Percentiles rank a stretch among this genome's conserved stretches.
These are phyloP conservation scores for Cercospora zeina DNA, from an alignment of 2,329 filamentous ascomycete genomes.

Conservation along the genomic window DNA sequence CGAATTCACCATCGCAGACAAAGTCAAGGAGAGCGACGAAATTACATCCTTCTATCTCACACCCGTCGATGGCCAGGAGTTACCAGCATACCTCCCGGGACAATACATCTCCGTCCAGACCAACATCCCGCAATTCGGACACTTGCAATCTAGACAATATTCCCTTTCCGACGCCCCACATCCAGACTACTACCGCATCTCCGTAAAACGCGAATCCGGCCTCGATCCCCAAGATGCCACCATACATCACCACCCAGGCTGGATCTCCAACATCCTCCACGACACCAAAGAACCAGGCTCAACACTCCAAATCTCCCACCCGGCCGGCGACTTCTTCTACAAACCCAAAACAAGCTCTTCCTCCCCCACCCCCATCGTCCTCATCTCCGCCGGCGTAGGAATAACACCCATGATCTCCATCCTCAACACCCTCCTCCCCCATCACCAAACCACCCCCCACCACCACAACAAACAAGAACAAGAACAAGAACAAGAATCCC, in stretches of 20 bases:
- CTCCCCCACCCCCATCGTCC: conserved; percentile 56
- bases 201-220: conserved; percentile 66
- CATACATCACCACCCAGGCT: conserved; percentile 58
- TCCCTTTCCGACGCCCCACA: conserved; percentile 67
- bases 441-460: conserved; percentile 14
- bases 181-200: conserved; percentile 66
- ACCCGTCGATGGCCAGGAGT: conserved; percentile 60
- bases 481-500: neutral
- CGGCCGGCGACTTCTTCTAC: conserved; percentile 61
- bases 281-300: conserved; percentile 63
- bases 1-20: conserved; percentile 64
- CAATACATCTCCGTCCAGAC: conserved; percentile 70
- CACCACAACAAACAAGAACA: no score
- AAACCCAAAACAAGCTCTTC: conserved; percentile 49
- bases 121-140: conserved; percentile 59
- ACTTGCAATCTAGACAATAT: conserved; percentile 69
- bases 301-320: conserved; percentile 65
- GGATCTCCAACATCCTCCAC: conserved; percentile 70
- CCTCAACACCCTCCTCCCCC: conserved; percentile 55
- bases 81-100: conserved; percentile 67
- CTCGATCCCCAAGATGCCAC: conserved; percentile 50
- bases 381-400: conserved; percentile 69
- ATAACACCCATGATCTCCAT: conserved; percentile 67
- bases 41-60: conserved; percentile 71
- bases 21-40: conserved; percentile 65